These are phyloP conservation scores for Epichloe glyceriae DNA, from an alignment of 2,329 filamentous ascomycete species.

Conservation along the genomic window DNA sequence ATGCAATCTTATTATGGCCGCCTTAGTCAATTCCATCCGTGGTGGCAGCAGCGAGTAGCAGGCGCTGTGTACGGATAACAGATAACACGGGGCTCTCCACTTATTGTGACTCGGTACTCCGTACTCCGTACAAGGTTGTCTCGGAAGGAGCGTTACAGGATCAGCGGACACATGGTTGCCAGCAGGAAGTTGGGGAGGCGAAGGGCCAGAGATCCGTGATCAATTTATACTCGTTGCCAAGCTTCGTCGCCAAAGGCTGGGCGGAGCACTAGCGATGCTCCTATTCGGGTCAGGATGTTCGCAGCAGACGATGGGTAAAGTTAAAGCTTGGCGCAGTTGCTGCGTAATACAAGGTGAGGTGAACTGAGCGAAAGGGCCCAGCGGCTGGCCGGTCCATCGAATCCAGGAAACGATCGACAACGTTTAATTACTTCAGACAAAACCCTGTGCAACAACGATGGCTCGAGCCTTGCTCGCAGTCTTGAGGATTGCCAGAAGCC, in stretches of 20 bases:
- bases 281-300: not conserved
- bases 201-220: not conserved
- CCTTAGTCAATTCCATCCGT: too few species aligned
- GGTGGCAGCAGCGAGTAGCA: too few species aligned
- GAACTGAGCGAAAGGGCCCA: not conserved
- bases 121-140: not conserved
- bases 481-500: not conserved
- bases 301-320: too few species aligned
- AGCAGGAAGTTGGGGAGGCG: not conserved
- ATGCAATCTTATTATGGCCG: too few species aligned
- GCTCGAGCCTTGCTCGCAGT: not conserved
- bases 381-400: not conserved
- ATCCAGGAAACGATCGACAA: not conserved
- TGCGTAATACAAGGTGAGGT: too few species aligned
- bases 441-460: not conserved
- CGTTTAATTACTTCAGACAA: not conserved
- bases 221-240: not conserved
- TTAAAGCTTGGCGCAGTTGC: too few species aligned
- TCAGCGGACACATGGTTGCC: not conserved
- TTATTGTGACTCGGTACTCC: too few species aligned
- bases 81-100: too few species aligned
- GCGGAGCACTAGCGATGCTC: not conserved
- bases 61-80: too few species aligned
- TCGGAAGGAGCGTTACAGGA: slow-evolving; percentile 1
- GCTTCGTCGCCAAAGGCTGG: slow-evolving; percentile 3